These are phyloP conservation scores for Xylaria bambusicola DNA, from an alignment of 495 filamentous ascomycete species.

Conservation along the genomic window DNA sequence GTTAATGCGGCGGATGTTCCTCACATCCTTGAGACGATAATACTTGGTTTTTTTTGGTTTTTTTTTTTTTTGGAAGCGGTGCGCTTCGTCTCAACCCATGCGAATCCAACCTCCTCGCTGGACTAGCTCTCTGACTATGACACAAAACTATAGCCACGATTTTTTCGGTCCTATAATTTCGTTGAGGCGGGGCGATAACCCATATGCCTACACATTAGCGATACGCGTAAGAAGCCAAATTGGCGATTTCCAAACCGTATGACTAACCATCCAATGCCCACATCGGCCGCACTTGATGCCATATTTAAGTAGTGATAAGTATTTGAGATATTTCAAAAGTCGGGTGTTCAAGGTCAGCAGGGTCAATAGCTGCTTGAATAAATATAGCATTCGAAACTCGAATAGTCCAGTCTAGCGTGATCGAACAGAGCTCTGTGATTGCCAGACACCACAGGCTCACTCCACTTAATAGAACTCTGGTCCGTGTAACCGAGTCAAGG, in stretches of 20 bases:
- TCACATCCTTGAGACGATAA: no score
- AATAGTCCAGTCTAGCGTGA: constrained; percentile 12
- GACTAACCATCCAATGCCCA: neutral
- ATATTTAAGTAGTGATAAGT: neutral
- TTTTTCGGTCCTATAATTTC: no score
- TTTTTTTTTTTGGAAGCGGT: no score
- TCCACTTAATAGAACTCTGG: constrained; percentile 3
- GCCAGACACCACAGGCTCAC: neutral
- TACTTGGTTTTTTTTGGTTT: no score
- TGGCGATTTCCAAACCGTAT: neutral
- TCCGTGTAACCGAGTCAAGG: no score
- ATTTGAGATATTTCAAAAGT: neutral
- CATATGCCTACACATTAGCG: no score
- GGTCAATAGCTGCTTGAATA: neutral
- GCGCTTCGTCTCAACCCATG: no score
- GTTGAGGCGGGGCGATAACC: no score
- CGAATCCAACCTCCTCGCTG: no score
- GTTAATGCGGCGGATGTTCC: no score
- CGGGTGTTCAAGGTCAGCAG: neutral
- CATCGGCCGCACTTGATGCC: neutral
- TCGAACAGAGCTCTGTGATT: constrained; percentile 8
- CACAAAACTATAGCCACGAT: no score
- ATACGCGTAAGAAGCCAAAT: neutral
- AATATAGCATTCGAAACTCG: constrained; percentile 1
- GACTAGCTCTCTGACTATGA: no score